These are phyloP conservation scores for Ascocoryne sarcoides DNA, from an alignment of 2,329 filamentous ascomycete genomes.

Conservation along the genomic window DNA sequence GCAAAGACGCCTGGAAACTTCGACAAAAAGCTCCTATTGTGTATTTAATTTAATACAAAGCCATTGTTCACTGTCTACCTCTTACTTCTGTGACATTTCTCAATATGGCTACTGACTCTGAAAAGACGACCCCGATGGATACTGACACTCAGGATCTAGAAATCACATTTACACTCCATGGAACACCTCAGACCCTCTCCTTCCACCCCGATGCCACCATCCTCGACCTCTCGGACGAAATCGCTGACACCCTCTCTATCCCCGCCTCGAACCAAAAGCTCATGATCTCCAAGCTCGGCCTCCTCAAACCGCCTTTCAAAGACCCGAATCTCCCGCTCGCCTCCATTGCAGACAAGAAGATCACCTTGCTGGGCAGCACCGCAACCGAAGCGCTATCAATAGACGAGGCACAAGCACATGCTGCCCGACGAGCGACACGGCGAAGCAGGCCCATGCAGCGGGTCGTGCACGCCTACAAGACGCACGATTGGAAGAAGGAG, in stretches of 20 bases:
- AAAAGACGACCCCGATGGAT: constrained; percentile 13
- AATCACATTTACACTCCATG: constrained; percentile 40
- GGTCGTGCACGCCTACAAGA: constrained; percentile 31
- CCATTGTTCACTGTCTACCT: not conserved
- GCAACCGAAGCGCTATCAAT: constrained; percentile 50
- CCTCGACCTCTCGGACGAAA: constrained; percentile 49
- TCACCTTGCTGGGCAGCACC: constrained; percentile 57
- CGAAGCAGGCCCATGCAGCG: constrained; percentile 26
- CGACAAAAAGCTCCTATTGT: no score
- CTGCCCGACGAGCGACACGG: constrained; percentile 39
- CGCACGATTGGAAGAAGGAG: constrained; percentile 37
- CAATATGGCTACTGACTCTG: not conserved
- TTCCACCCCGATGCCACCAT: constrained; percentile 40
- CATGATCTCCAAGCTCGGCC: constrained; percentile 54
- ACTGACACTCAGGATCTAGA: constrained; percentile 12
- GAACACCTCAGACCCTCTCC: constrained; percentile 35
- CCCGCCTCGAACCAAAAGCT: constrained; percentile 59
- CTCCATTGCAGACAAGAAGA: constrained; percentile 46
- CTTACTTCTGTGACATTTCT: not conserved
- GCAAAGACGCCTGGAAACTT: constrained; percentile 24
- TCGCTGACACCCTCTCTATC: constrained; percentile 48
- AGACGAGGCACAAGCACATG: constrained; percentile 38
- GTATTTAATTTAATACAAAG: constrained; percentile 7
- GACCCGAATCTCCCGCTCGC: constrained; percentile 42
- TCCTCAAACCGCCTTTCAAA: constrained; percentile 57